phyloP scores from a whole-genome alignment of 495 filamentous ascomycete genomes.

The Trichocladium antarcticum region DNA sequence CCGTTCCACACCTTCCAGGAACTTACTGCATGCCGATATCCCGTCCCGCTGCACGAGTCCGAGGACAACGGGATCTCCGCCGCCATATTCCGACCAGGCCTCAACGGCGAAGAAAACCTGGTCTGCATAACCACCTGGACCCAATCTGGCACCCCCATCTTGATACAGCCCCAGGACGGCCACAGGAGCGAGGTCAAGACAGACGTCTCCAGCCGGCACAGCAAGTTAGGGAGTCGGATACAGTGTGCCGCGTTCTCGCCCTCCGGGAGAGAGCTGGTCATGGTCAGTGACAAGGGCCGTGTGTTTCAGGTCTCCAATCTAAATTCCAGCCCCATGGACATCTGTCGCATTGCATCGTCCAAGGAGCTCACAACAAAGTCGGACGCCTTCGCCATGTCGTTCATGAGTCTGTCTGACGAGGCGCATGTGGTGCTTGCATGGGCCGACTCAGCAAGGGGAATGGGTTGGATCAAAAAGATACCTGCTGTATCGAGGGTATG shows the following conservation, averaged over 20 bases:
- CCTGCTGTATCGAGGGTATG: constrained; percentile 9
- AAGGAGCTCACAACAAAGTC: constrained; percentile 25
- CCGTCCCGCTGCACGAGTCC: constrained; percentile 27
- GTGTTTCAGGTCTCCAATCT: constrained; percentile 27
- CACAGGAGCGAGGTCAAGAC: constrained; percentile 24
- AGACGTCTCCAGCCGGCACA: constrained; percentile 15
- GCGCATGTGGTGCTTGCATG: constrained; percentile 27
- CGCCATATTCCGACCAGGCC: constrained; percentile 21
- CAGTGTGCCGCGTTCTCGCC: constrained; percentile 29
- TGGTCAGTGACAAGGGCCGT: constrained; percentile 31
- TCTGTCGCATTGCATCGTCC: constrained; percentile 19
- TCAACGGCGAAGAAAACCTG: constrained; percentile 20
- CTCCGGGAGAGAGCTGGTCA: constrained; percentile 22
- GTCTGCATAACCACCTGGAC: constrained; percentile 32
- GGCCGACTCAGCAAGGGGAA: constrained; percentile 22
- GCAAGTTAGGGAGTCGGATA: constrained; percentile 26
- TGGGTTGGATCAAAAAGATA: constrained; percentile 27
- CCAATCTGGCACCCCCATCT: constrained; percentile 26
- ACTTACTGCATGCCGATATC: constrained; percentile 22
- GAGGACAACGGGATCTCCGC: constrained; percentile 30
- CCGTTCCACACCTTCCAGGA: constrained; percentile 28
- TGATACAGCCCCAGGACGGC: constrained; percentile 28
- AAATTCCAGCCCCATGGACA: constrained; percentile 25
- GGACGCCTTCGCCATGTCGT: constrained; percentile 26
- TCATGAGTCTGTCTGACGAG: constrained; percentile 27